A percentile compares a stretch with the other conserved stretches of the same genome.
phyloP scores from a whole-genome alignment of 2,329 filamentous ascomycete species.

The Blastomyces percursus region DNA sequence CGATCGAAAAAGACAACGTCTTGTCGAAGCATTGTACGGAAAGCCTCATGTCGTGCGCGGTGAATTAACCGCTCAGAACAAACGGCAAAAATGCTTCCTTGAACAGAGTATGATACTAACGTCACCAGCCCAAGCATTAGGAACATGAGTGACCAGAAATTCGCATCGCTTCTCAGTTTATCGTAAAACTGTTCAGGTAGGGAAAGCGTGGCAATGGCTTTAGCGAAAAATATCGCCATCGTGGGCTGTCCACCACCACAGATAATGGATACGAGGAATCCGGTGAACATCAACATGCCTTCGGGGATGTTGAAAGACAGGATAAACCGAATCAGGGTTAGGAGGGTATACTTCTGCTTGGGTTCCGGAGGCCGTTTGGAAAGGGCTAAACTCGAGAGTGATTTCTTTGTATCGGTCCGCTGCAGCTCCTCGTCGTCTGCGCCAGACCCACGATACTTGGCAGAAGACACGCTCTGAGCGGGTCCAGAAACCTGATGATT shows the following conservation, averaged over 20 bases:
- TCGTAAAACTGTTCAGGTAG: conserved; percentile 42
- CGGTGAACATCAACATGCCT: conserved; percentile 59
- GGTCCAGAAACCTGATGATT: conserved; percentile 8
- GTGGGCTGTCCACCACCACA: conserved; percentile 71
- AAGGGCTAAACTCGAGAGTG: conserved; percentile 59
- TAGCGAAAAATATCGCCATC: conserved; percentile 74
- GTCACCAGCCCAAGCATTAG: conserved; percentile 68
- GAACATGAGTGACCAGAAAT: conserved; percentile 86
- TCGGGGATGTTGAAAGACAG: conserved; percentile 68
- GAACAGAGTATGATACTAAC: conserved; percentile 55
- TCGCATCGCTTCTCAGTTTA: conserved; percentile 56
- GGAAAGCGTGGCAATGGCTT: conserved; percentile 65
- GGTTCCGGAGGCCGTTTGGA: conserved; percentile 43
- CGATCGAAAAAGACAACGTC: conserved; percentile 87
- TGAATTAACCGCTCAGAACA: conserved; percentile 81
- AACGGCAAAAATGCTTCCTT: conserved; percentile 67
- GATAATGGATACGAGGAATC: conserved; percentile 62
- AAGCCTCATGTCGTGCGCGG: conserved; percentile 69
- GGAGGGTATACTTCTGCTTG: conserved; percentile 54
- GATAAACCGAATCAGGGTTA: conserved; percentile 68
- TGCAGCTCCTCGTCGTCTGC: conserved; percentile 25
- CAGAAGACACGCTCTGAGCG: conserved; percentile 6
- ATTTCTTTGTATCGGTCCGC: conserved; percentile 42
- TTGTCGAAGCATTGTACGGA: conserved; percentile 80
- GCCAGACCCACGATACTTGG: conserved; percentile 23